Percentiles rank a stretch among this genome's conserved stretches.
phyloP scores from a whole-genome alignment of 2,329 filamentous ascomycete genomes.

The Hawksworthiomyces lignivorus region DNA sequence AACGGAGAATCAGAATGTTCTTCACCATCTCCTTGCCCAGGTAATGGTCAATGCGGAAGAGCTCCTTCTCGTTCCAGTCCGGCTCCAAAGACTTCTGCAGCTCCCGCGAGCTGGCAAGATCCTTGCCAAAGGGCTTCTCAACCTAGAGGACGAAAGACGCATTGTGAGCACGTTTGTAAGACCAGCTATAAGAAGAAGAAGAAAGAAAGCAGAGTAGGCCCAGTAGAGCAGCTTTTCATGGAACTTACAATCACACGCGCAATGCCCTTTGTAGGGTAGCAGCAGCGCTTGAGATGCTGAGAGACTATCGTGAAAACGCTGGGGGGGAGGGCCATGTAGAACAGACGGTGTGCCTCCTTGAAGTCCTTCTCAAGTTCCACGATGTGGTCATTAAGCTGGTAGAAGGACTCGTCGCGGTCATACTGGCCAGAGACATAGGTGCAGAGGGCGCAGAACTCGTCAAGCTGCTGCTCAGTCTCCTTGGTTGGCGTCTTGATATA shows the following conservation, averaged over 20 bases:
- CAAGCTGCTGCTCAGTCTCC: slow-evolving; percentile 90
- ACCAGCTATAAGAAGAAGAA: background rate
- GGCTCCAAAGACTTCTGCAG: slow-evolving; percentile 91
- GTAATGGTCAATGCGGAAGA: slow-evolving; percentile 99
- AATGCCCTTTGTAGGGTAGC: slow-evolving; percentile 86
- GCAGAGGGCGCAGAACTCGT: slow-evolving; percentile 82
- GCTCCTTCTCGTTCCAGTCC: slow-evolving; percentile 97
- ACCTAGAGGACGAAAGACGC: slow-evolving; percentile 46
- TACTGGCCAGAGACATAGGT: slow-evolving; percentile 96
- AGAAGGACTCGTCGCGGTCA: slow-evolving; percentile 92
- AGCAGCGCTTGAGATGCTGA: slow-evolving; percentile 93
- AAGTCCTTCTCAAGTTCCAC: slow-evolving; percentile 75
- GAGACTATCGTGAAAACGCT: slow-evolving; percentile 98
- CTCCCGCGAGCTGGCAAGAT: slow-evolving; percentile 86
- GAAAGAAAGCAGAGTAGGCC: too few relatives aligned
- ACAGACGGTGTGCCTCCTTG: slow-evolving; percentile 81
- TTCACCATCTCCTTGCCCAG: slow-evolving; percentile 99
- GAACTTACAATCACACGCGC: slow-evolving; percentile 83
- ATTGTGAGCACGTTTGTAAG: background rate
- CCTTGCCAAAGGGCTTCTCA: slow-evolving; percentile 99
- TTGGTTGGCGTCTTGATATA: slow-evolving; percentile 99
- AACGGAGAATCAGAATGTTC: slow-evolving; percentile 96
- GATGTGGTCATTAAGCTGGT: slow-evolving; percentile 76
- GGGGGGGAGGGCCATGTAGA: slow-evolving; percentile 98
- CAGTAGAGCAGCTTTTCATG: too few relatives aligned